A percentile compares a stretch with the other conserved stretches of the same genome.
Evolutionary conservation across 192 early-diverging fungal species (phyloP).

Genomic region (Coemansia sp.): DNA sequence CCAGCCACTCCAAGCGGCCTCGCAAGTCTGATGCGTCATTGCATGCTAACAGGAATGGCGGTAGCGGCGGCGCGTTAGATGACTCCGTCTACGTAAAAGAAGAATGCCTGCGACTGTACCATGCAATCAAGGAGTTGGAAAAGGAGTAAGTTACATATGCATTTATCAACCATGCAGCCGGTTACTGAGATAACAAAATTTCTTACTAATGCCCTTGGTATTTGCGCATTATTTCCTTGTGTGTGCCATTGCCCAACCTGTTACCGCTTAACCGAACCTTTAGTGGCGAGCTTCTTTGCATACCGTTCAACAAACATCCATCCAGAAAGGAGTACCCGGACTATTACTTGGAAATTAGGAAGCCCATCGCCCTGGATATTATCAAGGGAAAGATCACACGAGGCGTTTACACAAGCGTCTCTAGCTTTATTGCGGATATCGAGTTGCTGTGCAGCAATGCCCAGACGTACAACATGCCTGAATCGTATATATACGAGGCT

Average conservation of each 20-base stretch:
- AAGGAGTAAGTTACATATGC: constrained; percentile 36
- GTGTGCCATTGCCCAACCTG: no score
- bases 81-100: constrained; percentile 21
- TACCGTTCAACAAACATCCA: constrained; percentile 62
- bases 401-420: constrained; percentile 62
- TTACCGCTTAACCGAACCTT: constrained; percentile 9
- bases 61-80: constrained; percentile 2
- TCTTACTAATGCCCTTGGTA: background rate
- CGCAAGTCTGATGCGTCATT: constrained; percentile 27
- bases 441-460: constrained; percentile 91
- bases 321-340: constrained; percentile 76
- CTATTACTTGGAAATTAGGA: constrained; percentile 86
- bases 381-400: constrained; percentile 77
- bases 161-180: background rate
- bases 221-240: background rate
- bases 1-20: constrained; percentile 26
- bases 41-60: constrained; percentile 9
- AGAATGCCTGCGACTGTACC: constrained; percentile 45
- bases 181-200: background rate
- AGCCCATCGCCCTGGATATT: constrained; percentile 87
- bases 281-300: constrained; percentile 46
- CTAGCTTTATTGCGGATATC: constrained; percentile 76
- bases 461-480: constrained; percentile 76
- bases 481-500: constrained; percentile 46
- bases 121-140: constrained; percentile 48